A percentile compares a stretch with the other conserved stretches of the same genome.
Conservation (phyloP, 805 yeast genomes). For the Saturnispora dispora region DNA sequence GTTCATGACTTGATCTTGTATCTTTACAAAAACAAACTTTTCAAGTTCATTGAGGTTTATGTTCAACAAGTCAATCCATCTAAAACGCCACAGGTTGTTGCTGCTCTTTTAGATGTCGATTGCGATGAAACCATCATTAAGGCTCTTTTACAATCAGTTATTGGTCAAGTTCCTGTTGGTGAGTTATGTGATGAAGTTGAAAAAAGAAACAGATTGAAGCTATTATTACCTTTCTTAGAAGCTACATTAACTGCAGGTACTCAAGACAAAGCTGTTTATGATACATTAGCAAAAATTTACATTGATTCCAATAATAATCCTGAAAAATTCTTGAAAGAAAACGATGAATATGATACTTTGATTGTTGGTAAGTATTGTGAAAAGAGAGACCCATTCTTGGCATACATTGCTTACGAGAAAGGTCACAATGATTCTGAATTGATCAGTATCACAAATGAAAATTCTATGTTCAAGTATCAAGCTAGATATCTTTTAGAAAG, state of each 20-base stretch:
- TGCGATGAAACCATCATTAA: conserved; percentile 88
- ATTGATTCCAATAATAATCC: conserved; percentile 97
- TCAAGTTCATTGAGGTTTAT: conserved; percentile 94
- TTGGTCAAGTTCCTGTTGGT: conserved; percentile 90
- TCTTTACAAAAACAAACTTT: conserved; percentile 89
- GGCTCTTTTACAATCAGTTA: conserved; percentile 68
- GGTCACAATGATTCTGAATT: conserved; percentile 89
- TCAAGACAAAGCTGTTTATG: conserved; percentile 84
- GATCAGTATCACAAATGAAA: conserved; percentile 87
- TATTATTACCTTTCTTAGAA: conserved; percentile 88
- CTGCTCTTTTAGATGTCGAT: conserved; percentile 93
- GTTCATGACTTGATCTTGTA: conserved; percentile 90
- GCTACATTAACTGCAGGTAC: conserved; percentile 76
- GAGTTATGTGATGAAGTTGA: conserved; percentile 91
- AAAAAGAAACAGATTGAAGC: conserved; percentile 87
- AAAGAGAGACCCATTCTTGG: conserved; percentile 96
- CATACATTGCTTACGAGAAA: conserved; percentile 94
- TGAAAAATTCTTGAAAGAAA: conserved; percentile 90
- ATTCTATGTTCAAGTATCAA: conserved; percentile 97
- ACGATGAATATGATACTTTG: conserved; percentile 81
- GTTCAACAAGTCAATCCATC: conserved; percentile 97
- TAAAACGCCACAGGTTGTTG: conserved; percentile 92
- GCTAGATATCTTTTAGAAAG: conserved; percentile 89
- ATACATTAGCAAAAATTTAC: conserved; percentile 94
- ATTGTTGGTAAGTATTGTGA: conserved; percentile 98